Conservation (phyloP, 306 rosid species). For the Clitoria ternatea region DNA sequence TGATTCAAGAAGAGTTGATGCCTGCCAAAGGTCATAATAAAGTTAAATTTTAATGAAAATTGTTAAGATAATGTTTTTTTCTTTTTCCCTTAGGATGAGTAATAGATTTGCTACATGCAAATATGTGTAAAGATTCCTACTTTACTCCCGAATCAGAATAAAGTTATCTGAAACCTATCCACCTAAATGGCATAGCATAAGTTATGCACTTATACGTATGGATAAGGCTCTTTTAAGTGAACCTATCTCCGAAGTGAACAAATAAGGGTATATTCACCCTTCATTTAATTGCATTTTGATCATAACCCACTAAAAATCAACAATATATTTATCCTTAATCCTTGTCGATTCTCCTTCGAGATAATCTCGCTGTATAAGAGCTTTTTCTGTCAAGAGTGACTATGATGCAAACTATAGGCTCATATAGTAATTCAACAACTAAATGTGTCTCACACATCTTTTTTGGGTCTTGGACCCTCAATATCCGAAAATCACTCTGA, state of each 20-base stretch:
- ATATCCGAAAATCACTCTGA: neutral
- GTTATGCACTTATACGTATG: neutral
- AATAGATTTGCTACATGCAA: neutral
- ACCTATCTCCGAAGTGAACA: neutral
- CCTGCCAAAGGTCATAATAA: conserved; percentile 35
- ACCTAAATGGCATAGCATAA: neutral
- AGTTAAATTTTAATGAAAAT: neutral
- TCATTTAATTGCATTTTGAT: conserved; percentile 2
- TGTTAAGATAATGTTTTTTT: neutral
- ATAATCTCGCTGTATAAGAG: neutral
- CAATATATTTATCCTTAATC: neutral
- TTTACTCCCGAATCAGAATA: neutral
- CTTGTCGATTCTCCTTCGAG: conserved; percentile 3
- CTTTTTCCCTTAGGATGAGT: neutral
- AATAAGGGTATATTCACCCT: neutral
- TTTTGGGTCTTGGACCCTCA: neutral
- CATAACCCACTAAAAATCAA: neutral
- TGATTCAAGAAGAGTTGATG: conserved; percentile 48
- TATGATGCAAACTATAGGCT: neutral
- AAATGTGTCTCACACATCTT: neutral
- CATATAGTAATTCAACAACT: neutral
- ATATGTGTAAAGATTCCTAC: neutral
- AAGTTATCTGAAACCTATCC: conserved; percentile 1
- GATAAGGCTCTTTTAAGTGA: neutral
- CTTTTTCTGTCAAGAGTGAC: neutral